Percentiles rank a stretch among this genome's conserved stretches.
These are phyloP conservation scores for Termitomyces sp. DNA, from an alignment of 768 basidiomycete species.

Conservation along the genomic window DNA sequence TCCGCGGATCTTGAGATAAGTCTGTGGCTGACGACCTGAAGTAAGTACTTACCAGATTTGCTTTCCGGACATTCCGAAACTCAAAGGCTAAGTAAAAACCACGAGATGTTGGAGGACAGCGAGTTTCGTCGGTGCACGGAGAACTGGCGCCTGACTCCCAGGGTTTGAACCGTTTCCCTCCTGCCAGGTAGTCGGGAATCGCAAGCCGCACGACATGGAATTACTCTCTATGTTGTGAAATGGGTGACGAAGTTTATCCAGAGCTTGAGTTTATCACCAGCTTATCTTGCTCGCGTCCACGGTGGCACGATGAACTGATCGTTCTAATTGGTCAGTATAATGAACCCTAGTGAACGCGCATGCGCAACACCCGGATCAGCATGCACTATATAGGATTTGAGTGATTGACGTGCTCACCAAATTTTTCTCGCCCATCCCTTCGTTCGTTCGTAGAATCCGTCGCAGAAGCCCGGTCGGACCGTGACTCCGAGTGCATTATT, in stretches of 20 bases:
- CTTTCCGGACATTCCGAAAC: constrained; percentile 6
- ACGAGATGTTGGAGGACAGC: not conserved
- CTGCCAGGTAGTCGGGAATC: not conserved
- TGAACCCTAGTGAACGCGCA: no score
- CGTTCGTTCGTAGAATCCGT: no score
- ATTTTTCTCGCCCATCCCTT: no score
- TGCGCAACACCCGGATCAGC: no score
- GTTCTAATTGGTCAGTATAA: no score
- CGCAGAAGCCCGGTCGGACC: no score
- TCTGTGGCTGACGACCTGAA: not conserved
- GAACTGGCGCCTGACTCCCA: not conserved
- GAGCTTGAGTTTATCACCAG: no score
- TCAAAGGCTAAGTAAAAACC: not conserved
- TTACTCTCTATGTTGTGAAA: not conserved
- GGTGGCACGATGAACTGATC: not conserved
- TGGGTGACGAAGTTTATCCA: no score
- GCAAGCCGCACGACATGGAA: not conserved
- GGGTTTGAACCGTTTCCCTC: not conserved
- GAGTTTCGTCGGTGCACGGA: not conserved
- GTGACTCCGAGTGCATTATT: no score
- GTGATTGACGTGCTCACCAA: no score
- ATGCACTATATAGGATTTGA: no score
- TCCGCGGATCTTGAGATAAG: constrained; percentile 8
- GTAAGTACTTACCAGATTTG: not conserved
- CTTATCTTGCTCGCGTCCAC: no score